Evolutionary conservation across 2,329 filamentous ascomycete species (phyloP).

Genomic region (Aspergillus transmontanensis): DNA sequence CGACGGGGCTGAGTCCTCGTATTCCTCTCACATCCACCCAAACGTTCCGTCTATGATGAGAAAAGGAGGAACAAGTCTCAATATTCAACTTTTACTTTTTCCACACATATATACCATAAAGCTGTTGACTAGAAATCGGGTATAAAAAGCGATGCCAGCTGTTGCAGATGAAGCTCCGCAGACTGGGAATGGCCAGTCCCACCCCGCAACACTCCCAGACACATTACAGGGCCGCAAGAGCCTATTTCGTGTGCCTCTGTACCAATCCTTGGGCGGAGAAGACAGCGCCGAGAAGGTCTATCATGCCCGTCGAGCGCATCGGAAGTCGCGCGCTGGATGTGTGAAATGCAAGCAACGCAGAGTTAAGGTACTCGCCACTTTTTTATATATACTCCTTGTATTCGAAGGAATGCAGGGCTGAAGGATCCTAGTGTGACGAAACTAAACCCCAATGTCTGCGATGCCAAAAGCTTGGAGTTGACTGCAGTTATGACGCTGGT

Average conservation of each 20-base stretch:
- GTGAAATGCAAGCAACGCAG: conserved; percentile 36
- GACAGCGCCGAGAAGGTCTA: conserved; percentile 20
- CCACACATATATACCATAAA: not conserved
- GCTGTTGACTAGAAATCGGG: not conserved
- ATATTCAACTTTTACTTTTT: not conserved
- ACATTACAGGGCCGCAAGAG: conserved; percentile 27
- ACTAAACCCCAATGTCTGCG: conserved; percentile 34
- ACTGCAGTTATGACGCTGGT: conserved; percentile 31
- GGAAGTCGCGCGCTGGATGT: conserved; percentile 39
- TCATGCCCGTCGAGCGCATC: conserved; percentile 36
- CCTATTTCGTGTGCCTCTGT: conserved; percentile 29
- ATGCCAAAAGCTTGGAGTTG: conserved; percentile 33
- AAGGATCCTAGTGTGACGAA: conserved; percentile 35
- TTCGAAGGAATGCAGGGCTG: not conserved
- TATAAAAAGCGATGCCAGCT: conserved; percentile 5
- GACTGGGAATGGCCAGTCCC: not conserved
- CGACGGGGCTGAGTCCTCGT: not conserved
- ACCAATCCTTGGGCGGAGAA: conserved; percentile 10
- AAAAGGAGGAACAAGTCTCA: not conserved
- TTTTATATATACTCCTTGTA: not conserved
- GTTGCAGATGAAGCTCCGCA: not conserved
- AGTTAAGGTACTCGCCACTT: conserved; percentile 33
- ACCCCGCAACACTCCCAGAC: conserved; percentile 3
- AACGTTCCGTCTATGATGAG: not conserved
- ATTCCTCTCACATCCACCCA: not conserved